Evolutionary conservation across 768 basidiomycete species (phyloP).

Genomic region (Nidularia pulvinata): DNA sequence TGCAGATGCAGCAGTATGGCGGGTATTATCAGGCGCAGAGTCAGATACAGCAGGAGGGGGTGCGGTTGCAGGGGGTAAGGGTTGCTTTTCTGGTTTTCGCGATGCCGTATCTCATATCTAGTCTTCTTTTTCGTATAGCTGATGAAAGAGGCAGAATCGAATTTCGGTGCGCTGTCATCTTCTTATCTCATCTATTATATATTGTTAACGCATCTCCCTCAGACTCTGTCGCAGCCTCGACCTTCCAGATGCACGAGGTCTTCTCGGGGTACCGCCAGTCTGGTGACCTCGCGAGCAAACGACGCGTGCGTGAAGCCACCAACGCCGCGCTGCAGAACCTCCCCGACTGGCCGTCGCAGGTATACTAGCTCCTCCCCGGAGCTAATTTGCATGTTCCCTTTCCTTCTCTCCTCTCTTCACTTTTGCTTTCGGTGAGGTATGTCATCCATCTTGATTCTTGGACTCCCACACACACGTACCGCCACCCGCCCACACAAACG

Average conservation of each 20-base stretch:
- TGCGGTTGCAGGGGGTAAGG: slow-evolving; percentile 54
- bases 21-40: slow-evolving; percentile 33
- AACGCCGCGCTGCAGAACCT: slow-evolving; percentile 72
- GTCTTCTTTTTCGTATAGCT: slow-evolving; percentile 30
- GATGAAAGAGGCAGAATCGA: slow-evolving; percentile 51
- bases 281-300: slow-evolving; percentile 67
- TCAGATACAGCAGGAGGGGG: slow-evolving; percentile 54
- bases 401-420: not conserved
- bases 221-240: slow-evolving; percentile 70
- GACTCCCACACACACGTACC: too few relatives aligned
- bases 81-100: not conserved
- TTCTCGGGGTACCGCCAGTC: slow-evolving; percentile 75
- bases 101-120: not conserved
- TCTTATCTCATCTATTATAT: not conserved
- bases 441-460: not conserved
- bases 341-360: slow-evolving; percentile 71
- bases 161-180: slow-evolving; percentile 39
- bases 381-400: not conserved
- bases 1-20: slow-evolving; percentile 42
- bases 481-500: too few relatives aligned
- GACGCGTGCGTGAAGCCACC: slow-evolving; percentile 74
- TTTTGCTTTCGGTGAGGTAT: not conserved
- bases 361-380: slow-evolving; percentile 15
- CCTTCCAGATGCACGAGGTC: slow-evolving; percentile 79
- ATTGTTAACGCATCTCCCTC: not conserved